These are phyloP conservation scores for Vaccinium darrowii DNA, from an alignment of 148 eudicot genomes.

Conservation along the genomic window DNA sequence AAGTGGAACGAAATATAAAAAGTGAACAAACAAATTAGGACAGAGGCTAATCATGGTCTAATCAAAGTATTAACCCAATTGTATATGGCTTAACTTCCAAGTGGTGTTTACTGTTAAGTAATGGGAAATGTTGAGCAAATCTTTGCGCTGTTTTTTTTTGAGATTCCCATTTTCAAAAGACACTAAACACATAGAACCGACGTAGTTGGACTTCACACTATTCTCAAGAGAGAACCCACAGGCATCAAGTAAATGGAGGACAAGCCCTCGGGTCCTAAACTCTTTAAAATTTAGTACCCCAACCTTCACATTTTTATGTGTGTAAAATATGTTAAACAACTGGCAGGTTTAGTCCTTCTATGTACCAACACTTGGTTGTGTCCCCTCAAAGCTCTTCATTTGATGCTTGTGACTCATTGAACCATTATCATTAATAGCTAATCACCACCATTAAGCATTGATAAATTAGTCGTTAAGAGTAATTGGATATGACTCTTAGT, in stretches of 20 bases:
- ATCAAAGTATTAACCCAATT: too few relatives aligned
- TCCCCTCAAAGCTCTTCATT: conserved; percentile 41
- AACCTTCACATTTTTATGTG: not conserved
- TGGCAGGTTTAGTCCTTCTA: conserved; percentile 24
- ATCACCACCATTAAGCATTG: not conserved
- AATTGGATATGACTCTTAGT: too few relatives aligned
- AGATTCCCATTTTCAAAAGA: not conserved
- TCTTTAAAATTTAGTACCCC: not conserved
- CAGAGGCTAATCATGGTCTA: too few relatives aligned
- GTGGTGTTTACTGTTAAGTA: not conserved
- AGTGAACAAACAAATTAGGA: too few relatives aligned
- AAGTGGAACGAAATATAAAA: too few relatives aligned
- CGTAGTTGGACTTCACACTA: conserved; percentile 16
- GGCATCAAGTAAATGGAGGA: conserved; percentile 12
- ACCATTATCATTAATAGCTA: not conserved
- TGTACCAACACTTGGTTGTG: conserved; percentile 30
- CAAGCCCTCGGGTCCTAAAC: conserved; percentile 27
- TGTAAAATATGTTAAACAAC: not conserved
- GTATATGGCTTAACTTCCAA: not conserved
- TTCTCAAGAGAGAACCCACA: conserved; percentile 22
- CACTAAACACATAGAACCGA: conserved; percentile 7
- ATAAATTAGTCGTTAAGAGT: too few relatives aligned
- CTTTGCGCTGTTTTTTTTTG: not conserved
- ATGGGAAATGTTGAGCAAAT: not conserved
- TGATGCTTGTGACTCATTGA: conserved; percentile 26